phyloP scores from a whole-genome alignment of 2,329 filamentous ascomycete genomes.

The Arthrobotrys iridis region DNA sequence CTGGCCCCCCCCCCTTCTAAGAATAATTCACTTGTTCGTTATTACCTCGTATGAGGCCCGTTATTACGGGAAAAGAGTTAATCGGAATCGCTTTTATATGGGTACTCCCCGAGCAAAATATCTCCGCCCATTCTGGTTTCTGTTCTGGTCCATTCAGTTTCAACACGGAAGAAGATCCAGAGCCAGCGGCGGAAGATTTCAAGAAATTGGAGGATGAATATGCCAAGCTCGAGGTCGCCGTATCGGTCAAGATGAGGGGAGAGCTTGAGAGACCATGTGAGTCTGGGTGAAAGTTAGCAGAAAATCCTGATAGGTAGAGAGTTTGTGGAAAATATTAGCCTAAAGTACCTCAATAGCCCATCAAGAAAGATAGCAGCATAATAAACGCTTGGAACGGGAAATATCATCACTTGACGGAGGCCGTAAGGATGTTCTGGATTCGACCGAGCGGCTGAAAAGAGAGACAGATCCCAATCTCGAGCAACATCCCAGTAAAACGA shows the following conservation, averaged over 20 bases:
- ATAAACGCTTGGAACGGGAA: conserved; percentile 78
- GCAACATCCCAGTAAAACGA: conserved; percentile 99
- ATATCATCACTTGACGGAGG: conserved; percentile 77
- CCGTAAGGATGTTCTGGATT: conserved; percentile 76
- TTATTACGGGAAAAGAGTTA: conserved; percentile 53
- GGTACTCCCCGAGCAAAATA: conserved; percentile 78
- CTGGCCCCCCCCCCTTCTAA: background rate
- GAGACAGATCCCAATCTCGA: conserved; percentile 93
- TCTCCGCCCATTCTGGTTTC: conserved; percentile 70
- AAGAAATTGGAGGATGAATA: conserved; percentile 85
- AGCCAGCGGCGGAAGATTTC: conserved; percentile 92
- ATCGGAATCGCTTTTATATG: conserved; percentile 71
- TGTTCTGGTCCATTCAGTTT: conserved; percentile 86
- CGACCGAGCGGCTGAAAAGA: conserved; percentile 70
- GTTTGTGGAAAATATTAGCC: conserved; percentile 64
- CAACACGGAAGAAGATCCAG: conserved; percentile 95
- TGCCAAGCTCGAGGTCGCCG: conserved; percentile 84
- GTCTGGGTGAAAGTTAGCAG: conserved; percentile 73
- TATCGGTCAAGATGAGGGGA: conserved; percentile 83
- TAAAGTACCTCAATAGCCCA: conserved; percentile 75
- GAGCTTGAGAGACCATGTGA: conserved; percentile 88
- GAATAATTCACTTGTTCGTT: background rate
- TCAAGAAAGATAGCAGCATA: conserved; percentile 83
- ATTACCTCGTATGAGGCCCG: background rate
- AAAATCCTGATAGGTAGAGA: conserved; percentile 74